Conservation (phyloP, 1,284 basidiomycete genomes). For the Tremellales sp. region DNA sequence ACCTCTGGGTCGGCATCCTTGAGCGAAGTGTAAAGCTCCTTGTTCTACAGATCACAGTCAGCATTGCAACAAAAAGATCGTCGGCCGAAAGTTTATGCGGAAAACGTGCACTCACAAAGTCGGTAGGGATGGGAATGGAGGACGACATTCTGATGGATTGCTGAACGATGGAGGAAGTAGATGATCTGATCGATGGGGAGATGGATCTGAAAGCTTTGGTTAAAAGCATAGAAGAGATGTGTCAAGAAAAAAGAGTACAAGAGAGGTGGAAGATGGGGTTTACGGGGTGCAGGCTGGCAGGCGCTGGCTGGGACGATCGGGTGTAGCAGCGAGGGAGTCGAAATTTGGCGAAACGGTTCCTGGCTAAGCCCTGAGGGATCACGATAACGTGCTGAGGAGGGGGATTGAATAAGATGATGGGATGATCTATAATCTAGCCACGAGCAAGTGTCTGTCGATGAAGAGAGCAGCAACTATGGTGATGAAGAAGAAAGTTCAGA, state of each 20-base stretch:
- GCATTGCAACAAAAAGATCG: background rate
- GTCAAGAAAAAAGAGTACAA: slow-evolving; percentile 2
- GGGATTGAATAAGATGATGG: too few relatives aligned
- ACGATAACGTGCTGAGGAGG: too few relatives aligned
- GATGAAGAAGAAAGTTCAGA: too few relatives aligned
- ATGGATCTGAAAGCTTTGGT: slow-evolving; percentile 13
- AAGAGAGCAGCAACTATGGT: background rate
- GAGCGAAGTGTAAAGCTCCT: slow-evolving; percentile 79
- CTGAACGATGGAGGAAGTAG: slow-evolving; percentile 12
- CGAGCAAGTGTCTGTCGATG: too few relatives aligned
- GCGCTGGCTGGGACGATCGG: too few relatives aligned
- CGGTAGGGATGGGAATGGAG: slow-evolving; percentile 50
- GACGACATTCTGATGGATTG: slow-evolving; percentile 45
- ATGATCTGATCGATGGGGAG: slow-evolving; percentile 18
- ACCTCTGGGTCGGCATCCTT: slow-evolving; percentile 90
- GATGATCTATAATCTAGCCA: too few relatives aligned
- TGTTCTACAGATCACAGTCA: slow-evolving; percentile 63
- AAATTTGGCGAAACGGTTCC: too few relatives aligned
- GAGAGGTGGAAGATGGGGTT: too few relatives aligned
- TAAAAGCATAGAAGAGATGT: slow-evolving; percentile 11
- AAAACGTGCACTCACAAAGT: slow-evolving; percentile 52
- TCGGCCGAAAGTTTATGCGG: too few relatives aligned
- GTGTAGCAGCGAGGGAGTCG: too few relatives aligned
- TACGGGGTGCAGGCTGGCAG: too few relatives aligned
- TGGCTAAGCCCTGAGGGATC: too few relatives aligned